phyloP scores from a whole-genome alignment of 768 basidiomycete species.

The Glaciozyma martinii region DNA sequence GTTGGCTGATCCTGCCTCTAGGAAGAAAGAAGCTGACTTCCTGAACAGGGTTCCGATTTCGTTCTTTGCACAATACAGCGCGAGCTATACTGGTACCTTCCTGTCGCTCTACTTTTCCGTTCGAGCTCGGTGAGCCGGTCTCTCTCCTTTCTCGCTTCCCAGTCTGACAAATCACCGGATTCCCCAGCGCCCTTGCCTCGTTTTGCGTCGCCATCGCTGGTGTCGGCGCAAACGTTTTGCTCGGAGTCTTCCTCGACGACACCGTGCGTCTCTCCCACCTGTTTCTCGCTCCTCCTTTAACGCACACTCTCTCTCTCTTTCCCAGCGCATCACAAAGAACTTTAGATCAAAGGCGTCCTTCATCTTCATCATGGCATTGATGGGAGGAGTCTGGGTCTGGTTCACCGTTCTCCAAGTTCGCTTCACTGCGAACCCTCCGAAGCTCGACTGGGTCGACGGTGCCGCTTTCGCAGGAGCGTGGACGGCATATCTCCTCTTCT shows the following conservation, averaged over 20 bases:
- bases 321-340: slow-evolving; percentile 1
- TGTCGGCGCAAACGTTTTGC: slow-evolving; percentile 6
- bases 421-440: neutral
- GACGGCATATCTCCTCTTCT: slow-evolving; percentile 2
- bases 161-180: neutral
- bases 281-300: no score
- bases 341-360: neutral
- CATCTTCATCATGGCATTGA: neutral
- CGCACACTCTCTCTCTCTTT: no score
- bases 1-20: neutral
- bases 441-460: slow-evolving; percentile 12
- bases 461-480: neutral
- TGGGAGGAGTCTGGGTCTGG: slow-evolving; percentile 16
- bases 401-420: slow-evolving; percentile 11
- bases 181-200: slow-evolving; percentile 3
- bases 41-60: neutral
- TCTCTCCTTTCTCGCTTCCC: neutral
- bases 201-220: slow-evolving; percentile 1
- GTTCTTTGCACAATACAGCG: slow-evolving; percentile 1
- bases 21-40: neutral
- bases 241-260: slow-evolving; percentile 16
- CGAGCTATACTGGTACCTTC: slow-evolving; percentile 1
- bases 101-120: slow-evolving; percentile 13
- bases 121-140: neutral
- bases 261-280: neutral